phyloP scores from a whole-genome alignment of 2,329 filamentous ascomycete species.

The Hortaea werneckii region DNA sequence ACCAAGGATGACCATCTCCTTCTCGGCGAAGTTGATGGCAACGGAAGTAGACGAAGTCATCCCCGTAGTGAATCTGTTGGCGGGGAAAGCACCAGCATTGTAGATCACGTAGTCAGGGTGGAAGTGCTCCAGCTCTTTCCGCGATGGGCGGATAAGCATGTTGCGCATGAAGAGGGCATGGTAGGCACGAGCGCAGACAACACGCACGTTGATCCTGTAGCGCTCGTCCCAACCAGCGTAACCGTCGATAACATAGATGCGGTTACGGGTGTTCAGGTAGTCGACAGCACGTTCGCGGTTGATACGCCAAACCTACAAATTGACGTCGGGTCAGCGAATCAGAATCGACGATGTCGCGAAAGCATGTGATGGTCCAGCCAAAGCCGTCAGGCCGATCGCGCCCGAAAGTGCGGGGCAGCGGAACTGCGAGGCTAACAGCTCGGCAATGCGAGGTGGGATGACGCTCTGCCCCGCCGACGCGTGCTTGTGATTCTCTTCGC shows the following conservation, averaged over 20 bases:
- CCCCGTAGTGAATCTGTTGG: slow-evolving; percentile 93
- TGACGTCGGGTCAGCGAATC: background rate
- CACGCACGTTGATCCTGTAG: slow-evolving; percentile 93
- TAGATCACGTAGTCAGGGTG: slow-evolving; percentile 99
- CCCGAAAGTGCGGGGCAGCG: slow-evolving; percentile 5
- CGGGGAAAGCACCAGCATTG: slow-evolving; percentile 96
- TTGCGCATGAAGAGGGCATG: slow-evolving; percentile 99
- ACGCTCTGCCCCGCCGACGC: slow-evolving; percentile 4
- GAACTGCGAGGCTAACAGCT: background rate
- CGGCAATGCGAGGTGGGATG: slow-evolving; percentile 5
- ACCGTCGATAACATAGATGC: slow-evolving; percentile 97
- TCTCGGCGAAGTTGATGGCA: slow-evolving; percentile 96
- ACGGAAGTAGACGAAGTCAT: slow-evolving; percentile 99
- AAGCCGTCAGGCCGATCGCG: slow-evolving; percentile 1
- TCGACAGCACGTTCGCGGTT: slow-evolving; percentile 98
- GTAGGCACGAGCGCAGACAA: slow-evolving; percentile 97
- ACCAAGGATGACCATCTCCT: slow-evolving; percentile 99
- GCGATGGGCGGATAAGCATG: slow-evolving; percentile 93
- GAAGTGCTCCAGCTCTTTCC: slow-evolving; percentile 91
- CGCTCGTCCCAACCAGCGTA: slow-evolving; percentile 98
- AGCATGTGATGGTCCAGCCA: background rate
- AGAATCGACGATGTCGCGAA: slow-evolving; percentile 16
- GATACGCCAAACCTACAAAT: slow-evolving; percentile 92
- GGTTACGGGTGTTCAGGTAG: slow-evolving; percentile 97
- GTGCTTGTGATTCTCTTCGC: background rate